These are phyloP conservation scores for Urochloa ruziziensis DNA, from an alignment of 176 grass and related monocot genomes.

Conservation along the genomic window DNA sequence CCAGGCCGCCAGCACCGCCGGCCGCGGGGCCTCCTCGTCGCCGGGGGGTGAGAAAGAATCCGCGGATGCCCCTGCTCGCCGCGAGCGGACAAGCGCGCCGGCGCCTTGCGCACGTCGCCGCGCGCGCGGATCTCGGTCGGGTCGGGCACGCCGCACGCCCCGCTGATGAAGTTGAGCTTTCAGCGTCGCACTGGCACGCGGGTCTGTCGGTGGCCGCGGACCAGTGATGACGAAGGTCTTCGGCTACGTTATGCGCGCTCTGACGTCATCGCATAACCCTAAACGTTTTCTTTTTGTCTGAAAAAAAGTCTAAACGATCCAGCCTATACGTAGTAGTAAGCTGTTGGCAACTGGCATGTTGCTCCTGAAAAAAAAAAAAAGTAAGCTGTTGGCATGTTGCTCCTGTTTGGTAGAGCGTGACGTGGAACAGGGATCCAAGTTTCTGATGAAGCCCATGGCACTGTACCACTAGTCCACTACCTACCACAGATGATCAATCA, in stretches of 20 bases:
- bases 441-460: background rate
- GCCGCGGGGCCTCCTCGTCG: background rate
- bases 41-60: conserved; percentile 11
- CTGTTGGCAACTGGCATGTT: background rate
- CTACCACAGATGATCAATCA: background rate
- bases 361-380: no score
- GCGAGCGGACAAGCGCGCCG: conserved; percentile 27
- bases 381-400: background rate
- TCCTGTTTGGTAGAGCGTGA: background rate
- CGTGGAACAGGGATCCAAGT: background rate
- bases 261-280: background rate
- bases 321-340: no score
- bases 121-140: background rate
- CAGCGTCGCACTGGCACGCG: background rate
- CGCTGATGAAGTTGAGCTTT: background rate
- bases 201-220: background rate
- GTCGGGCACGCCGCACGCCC: no score
- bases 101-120: conserved; percentile 31
- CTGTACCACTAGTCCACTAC: background rate
- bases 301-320: background rate
- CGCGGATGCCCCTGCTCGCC: background rate
- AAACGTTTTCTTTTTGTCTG: background rate
- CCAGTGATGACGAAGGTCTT: no score
- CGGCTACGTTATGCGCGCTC: background rate
- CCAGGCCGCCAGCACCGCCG: background rate